phyloP scores from a whole-genome alignment of 768 basidiomycete species.

The Lactarius psammicola region DNA sequence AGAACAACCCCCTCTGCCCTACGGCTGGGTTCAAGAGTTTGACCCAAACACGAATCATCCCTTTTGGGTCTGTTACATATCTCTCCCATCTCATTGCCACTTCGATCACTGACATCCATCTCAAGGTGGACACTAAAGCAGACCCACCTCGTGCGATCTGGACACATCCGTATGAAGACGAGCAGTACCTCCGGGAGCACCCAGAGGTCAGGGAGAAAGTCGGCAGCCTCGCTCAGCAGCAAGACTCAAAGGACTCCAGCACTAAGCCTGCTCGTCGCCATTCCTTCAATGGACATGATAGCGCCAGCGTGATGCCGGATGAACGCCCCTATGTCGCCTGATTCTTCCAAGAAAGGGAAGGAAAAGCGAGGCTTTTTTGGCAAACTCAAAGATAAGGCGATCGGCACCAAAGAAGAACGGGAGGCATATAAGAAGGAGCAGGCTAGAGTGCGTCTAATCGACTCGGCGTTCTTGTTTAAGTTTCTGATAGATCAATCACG shows the following conservation, averaged over 20 bases:
- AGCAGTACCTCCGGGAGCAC: conserved; percentile 56
- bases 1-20: conserved; percentile 45
- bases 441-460: conserved; percentile 32
- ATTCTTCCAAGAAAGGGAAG: conserved; percentile 19
- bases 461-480: not conserved
- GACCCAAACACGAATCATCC: conserved; percentile 44
- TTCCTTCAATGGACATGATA: conserved; percentile 25
- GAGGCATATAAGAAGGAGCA: conserved; percentile 42
- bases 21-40: conserved; percentile 55
- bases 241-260: not conserved
- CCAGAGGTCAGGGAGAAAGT: conserved; percentile 47
- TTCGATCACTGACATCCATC: conserved; percentile 1
- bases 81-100: not conserved
- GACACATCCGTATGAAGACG: conserved; percentile 72
- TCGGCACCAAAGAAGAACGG: conserved; percentile 64
- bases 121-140: conserved; percentile 61
- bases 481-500: not conserved
- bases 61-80: conserved; percentile 47
- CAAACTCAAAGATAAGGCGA: conserved; percentile 60
- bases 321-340: not conserved
- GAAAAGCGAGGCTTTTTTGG: conserved; percentile 55
- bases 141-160: conserved; percentile 66
- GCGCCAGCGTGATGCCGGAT: conserved; percentile 30
- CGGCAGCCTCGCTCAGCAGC: conserved; percentile 17
- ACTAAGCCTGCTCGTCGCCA: conserved; percentile 25